phyloP scores from a whole-genome alignment of 257 asterid genomes.

The Nicotiana attenuata region DNA sequence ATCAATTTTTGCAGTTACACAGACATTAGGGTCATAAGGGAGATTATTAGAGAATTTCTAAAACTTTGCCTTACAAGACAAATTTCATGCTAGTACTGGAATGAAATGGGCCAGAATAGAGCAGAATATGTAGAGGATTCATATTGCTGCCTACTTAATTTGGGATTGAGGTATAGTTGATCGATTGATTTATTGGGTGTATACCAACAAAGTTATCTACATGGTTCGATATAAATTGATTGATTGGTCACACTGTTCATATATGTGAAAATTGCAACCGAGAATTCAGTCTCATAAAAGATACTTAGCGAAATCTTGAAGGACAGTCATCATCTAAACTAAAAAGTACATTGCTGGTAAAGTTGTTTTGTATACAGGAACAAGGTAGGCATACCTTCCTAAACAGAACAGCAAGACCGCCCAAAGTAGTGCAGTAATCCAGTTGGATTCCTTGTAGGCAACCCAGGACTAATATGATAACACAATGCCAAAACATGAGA shows the following conservation, averaged over 20 bases:
- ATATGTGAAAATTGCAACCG: background rate
- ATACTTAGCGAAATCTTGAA: background rate
- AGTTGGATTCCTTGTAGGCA: conserved; percentile 60
- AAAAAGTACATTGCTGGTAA: background rate
- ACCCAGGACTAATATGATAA: conserved; percentile 61
- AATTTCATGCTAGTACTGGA: background rate
- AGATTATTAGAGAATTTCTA: background rate
- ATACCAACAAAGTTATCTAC: background rate
- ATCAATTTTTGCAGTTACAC: background rate
- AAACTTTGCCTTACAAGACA: background rate
- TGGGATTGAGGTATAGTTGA: background rate
- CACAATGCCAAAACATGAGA: conserved; percentile 12
- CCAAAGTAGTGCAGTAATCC: conserved; percentile 59
- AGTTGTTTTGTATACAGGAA: background rate
- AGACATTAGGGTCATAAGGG: background rate
- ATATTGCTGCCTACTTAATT: too few species aligned
- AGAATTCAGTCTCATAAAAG: background rate
- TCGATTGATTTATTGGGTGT: background rate
- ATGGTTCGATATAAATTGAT: too few species aligned
- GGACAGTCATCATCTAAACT: background rate
- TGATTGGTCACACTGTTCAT: background rate
- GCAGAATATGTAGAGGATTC: background rate
- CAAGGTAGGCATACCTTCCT: conserved; percentile 53
- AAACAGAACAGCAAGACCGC: conserved; percentile 51
- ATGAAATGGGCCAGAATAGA: background rate